A percentile compares a stretch with the other conserved stretches of the same genome.
phyloP scores from a whole-genome alignment of 2,329 filamentous ascomycete genomes.

The Cryphonectria nitschkei region DNA sequence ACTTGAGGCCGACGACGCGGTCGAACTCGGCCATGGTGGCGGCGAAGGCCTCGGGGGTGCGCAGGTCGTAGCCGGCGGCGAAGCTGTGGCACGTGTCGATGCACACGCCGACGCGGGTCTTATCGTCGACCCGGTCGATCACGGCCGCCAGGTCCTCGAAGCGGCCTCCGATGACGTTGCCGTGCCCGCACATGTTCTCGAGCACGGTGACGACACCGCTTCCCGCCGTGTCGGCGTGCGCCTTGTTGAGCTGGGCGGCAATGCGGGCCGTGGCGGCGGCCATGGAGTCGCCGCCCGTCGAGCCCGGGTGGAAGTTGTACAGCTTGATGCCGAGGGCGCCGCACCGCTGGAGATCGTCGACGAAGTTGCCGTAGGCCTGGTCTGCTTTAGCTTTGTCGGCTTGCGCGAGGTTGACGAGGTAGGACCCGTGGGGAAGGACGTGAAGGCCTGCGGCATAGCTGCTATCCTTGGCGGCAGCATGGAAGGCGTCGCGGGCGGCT shows the following conservation, averaged over 20 bases:
- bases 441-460: constrained; percentile 72
- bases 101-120: constrained; percentile 86
- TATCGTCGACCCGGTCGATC: constrained; percentile 78
- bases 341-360: constrained; percentile 87
- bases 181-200: constrained; percentile 93
- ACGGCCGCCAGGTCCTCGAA: constrained; percentile 89
- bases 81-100: constrained; percentile 97
- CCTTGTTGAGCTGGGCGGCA: constrained; percentile 78
- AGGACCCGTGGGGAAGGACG: constrained; percentile 90
- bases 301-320: constrained; percentile 99
- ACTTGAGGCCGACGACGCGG: constrained; percentile 72
- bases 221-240: constrained; percentile 72
- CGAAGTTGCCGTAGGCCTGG: constrained; percentile 83
- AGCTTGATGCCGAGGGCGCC: constrained; percentile 82
- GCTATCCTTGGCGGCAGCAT: constrained; percentile 67
- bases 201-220: constrained; percentile 75
- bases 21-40: constrained; percentile 79
- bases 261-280: constrained; percentile 76
- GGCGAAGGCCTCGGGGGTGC: constrained; percentile 73
- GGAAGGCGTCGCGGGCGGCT: constrained; percentile 71
- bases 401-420: constrained; percentile 94
- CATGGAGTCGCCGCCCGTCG: constrained; percentile 69
- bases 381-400: constrained; percentile 76
- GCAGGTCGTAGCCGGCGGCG: constrained; percentile 89
- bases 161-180: constrained; percentile 82